Conservation (phyloP, 306 rosid species). For the Biancaea sappan region DNA sequence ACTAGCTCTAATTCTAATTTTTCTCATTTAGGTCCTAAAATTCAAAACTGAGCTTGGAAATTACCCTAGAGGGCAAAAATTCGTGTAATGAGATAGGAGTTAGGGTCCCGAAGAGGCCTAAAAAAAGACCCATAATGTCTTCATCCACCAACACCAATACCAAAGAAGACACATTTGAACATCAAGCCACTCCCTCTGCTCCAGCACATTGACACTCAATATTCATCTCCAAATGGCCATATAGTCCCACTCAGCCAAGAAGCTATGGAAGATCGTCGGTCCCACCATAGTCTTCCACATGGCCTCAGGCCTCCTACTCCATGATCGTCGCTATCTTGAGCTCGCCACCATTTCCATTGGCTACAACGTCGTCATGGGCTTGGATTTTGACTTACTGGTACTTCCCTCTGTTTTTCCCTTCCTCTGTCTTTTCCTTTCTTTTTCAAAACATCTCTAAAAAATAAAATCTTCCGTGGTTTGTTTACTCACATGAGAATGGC, state of each 20-base stretch:
- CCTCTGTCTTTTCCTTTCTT: not conserved
- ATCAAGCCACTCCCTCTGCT: not conserved
- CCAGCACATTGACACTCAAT: not conserved
- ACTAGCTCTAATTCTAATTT: too few species aligned
- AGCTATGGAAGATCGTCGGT: not conserved
- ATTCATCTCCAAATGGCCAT: not conserved
- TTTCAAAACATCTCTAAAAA: not conserved
- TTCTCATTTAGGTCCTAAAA: too few species aligned
- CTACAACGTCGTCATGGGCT: not conserved
- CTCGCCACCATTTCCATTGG: not conserved
- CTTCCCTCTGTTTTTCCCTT: too few species aligned
- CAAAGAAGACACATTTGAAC: not conserved
- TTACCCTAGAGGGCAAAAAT: too few species aligned
- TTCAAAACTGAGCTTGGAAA: too few species aligned
- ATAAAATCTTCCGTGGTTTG: not conserved
- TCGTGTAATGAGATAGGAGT: too few species aligned
- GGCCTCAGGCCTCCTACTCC: not conserved
- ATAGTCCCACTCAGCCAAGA: not conserved
- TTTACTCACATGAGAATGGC: not conserved
- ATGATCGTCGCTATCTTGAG: not conserved
- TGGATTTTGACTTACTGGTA: not conserved
- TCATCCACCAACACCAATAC: not conserved
- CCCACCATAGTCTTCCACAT: not conserved
- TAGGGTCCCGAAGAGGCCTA: too few species aligned
- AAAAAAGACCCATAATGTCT: not conserved